Percentiles rank a stretch among this genome's conserved stretches.
Evolutionary conservation across 176 grass and related monocot genomes (phyloP).

Genomic region (Melocanna baccifera): DNA sequence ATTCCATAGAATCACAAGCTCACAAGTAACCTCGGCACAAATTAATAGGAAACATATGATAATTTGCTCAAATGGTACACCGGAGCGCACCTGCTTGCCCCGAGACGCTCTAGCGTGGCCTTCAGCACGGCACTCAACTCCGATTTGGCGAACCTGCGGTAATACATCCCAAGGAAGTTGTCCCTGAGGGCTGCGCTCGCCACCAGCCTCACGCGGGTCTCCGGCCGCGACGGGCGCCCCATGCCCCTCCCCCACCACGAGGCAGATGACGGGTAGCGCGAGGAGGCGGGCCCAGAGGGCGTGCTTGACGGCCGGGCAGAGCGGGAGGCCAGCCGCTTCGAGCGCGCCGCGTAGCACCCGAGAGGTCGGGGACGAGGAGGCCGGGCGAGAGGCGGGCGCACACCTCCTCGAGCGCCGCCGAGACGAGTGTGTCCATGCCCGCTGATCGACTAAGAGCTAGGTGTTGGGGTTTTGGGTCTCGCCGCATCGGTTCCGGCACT

Average conservation of each 20-base stretch:
- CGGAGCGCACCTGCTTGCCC: conserved; percentile 64
- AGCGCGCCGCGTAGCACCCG: conserved; percentile 24
- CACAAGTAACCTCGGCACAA: not conserved
- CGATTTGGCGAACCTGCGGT: conserved; percentile 56
- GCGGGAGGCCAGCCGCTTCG: conserved; percentile 45
- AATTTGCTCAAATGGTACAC: not conserved
- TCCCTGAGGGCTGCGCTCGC: conserved; percentile 59
- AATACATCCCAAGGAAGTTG: conserved; percentile 83
- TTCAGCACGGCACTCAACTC: conserved; percentile 65
- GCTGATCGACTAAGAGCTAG: not conserved
- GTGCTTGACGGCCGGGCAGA: conserved; percentile 41
- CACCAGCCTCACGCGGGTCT: conserved; percentile 55
- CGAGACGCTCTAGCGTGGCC: conserved; percentile 55
- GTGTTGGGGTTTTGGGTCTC: not conserved
- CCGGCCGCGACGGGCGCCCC: conserved; percentile 40
- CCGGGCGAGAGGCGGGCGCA: conserved; percentile 56
- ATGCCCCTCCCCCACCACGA: conserved; percentile 41
- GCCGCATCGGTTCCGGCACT: not conserved
- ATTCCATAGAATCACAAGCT: not conserved
- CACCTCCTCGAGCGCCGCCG: conserved; percentile 74
- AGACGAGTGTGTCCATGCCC: conserved; percentile 73
- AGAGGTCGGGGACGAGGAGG: conserved; percentile 53
- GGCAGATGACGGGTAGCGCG: conserved; percentile 49
- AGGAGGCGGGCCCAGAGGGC: conserved; percentile 68
- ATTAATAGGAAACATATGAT: not conserved